These are phyloP conservation scores for Pseudogymnoascus sp. DNA, from an alignment of 2,329 filamentous ascomycete species.

Conservation along the genomic window DNA sequence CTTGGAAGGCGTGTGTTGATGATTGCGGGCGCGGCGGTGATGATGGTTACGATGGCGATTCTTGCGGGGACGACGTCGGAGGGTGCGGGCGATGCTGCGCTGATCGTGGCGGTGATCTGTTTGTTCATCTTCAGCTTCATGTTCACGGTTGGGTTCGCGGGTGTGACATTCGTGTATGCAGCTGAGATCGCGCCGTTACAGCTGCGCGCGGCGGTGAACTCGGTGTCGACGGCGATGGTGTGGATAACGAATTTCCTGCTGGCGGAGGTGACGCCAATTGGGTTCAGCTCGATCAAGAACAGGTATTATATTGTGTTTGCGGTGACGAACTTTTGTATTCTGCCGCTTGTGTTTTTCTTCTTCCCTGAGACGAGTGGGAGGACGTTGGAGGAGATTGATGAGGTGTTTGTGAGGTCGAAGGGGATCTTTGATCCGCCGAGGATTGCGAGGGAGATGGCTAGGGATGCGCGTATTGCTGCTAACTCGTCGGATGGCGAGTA, in stretches of 20 bases:
- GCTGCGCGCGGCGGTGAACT: conserved; percentile 36
- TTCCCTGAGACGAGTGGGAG: conserved; percentile 57
- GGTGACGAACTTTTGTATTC: conserved; percentile 21
- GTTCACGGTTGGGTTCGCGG: conserved; percentile 22
- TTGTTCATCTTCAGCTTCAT: conserved; percentile 20
- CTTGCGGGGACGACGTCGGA: conserved; percentile 30
- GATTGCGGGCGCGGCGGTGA: conserved; percentile 57
- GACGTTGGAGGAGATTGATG: conserved; percentile 54
- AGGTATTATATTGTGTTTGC: conserved; percentile 29
- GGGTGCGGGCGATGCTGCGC: conserved; percentile 13
- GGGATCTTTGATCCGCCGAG: neutral
- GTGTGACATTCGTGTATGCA: conserved; percentile 16
- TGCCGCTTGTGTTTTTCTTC: conserved; percentile 51
- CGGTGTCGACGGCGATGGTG: conserved; percentile 33
- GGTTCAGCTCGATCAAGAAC: conserved; percentile 25
- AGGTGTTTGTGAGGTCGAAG: conserved; percentile 30
- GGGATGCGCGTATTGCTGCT: neutral
- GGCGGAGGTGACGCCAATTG: conserved; percentile 24
- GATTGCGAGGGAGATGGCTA: conserved; percentile 2
- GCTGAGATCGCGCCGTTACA: conserved; percentile 14
- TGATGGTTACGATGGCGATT: conserved; percentile 57
- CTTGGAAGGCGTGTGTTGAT: conserved; percentile 64
- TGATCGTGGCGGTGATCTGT: conserved; percentile 17
- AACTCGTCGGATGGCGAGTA: neutral
- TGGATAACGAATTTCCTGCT: conserved; percentile 10